These are phyloP conservation scores for Ulota crispa DNA, from an alignment of 225 moss, liverwort and hornwort genomes.

Conservation along the genomic window DNA sequence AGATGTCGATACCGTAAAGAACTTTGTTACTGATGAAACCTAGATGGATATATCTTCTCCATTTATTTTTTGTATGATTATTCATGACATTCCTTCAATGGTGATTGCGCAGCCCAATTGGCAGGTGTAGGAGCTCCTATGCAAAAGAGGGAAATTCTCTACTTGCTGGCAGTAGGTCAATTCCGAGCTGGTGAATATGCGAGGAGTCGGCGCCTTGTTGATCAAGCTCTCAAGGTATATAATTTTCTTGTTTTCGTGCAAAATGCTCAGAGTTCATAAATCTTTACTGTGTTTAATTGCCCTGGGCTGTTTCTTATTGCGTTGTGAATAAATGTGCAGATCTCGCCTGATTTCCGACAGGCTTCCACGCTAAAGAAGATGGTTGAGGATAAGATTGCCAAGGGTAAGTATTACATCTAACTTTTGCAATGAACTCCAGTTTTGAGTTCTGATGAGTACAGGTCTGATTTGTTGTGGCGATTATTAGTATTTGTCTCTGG, in stretches of 20 bases:
- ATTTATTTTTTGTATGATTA: background rate
- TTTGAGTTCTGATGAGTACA: background rate
- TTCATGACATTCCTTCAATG: conserved; percentile 19
- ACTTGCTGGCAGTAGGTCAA: conserved; percentile 90
- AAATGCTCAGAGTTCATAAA: background rate
- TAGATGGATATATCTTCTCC: background rate
- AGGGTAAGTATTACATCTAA: conserved; percentile 51
- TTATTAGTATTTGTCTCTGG: background rate
- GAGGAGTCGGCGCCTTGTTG: conserved; percentile 87
- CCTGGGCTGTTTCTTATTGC: background rate
- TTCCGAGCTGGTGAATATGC: conserved; percentile 90
- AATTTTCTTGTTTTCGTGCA: background rate
- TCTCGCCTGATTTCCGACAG: conserved; percentile 93
- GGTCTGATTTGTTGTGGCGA: background rate
- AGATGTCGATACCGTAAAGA: background rate
- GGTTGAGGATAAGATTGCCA: conserved; percentile 97
- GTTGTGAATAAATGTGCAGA: conserved; percentile 48
- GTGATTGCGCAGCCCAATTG: conserved; percentile 65
- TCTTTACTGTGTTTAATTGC: background rate
- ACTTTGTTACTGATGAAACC: background rate
- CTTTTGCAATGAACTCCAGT: background rate
- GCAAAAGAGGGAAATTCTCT: conserved; percentile 86
- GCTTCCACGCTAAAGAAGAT: conserved; percentile 72
- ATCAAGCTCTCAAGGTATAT: conserved; percentile 80
- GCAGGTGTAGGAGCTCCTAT: conserved; percentile 61